These are phyloP conservation scores for Apium graveolens DNA, from an alignment of 129 eudicot genomes.

Conservation along the genomic window DNA sequence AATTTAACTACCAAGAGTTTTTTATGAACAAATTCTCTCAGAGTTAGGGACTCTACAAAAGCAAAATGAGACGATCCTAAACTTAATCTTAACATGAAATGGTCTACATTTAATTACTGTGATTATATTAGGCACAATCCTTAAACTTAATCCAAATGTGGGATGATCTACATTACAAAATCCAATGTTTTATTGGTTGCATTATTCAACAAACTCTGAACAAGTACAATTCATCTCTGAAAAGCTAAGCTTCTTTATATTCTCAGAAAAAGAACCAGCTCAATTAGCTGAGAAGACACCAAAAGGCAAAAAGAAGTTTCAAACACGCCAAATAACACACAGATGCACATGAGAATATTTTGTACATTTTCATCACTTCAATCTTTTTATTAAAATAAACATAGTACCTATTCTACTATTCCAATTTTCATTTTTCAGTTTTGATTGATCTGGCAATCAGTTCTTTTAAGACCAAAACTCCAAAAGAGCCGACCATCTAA, in stretches of 20 bases:
- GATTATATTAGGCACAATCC: no score
- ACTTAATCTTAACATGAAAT: no score
- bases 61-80: no score
- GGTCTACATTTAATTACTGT: no score
- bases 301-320: neutral
- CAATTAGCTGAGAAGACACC: neutral
- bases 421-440: neutral
- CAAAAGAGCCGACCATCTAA: constrained; percentile 6
- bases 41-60: no score
- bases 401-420: neutral
- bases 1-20: no score
- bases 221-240: neutral
- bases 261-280: neutral
- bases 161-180: no score
- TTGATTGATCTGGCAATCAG: neutral
- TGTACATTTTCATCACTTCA: neutral
- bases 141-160: no score
- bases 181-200: neutral
- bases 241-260: neutral
- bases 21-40: no score
- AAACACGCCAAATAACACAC: neutral
- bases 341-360: neutral
- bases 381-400: neutral
- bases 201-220: neutral
- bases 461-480: neutral